Evolutionary conservation across 768 basidiomycete species (phyloP).

Genomic region (Mycena chlorophos): DNA sequence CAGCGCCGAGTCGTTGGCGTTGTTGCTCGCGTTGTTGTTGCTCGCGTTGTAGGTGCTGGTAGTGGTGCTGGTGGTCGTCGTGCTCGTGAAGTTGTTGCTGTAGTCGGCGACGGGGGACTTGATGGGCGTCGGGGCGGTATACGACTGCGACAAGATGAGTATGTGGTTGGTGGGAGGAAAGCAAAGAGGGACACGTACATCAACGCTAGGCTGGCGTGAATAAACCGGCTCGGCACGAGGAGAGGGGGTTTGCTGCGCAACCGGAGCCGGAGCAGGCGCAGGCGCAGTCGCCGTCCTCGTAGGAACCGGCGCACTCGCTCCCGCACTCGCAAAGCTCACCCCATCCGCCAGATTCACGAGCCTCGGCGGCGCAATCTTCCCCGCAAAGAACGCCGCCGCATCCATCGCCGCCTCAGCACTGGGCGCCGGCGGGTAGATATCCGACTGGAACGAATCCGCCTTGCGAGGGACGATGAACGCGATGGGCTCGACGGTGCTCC

Average conservation of each 20-base stretch:
- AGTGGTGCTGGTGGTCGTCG: neutral
- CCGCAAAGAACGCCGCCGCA: slow-evolving; percentile 84
- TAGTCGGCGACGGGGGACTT: neutral
- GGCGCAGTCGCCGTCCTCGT: slow-evolving; percentile 25
- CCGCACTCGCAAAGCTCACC: slow-evolving; percentile 32
- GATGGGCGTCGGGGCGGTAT: neutral
- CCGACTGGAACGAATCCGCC: slow-evolving; percentile 95
- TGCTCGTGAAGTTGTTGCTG: no score
- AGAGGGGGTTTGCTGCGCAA: slow-evolving; percentile 1
- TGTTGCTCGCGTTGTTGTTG: no score
- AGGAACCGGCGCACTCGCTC: slow-evolving; percentile 29
- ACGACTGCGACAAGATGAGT: neutral
- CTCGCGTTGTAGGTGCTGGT: no score
- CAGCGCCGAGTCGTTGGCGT: slow-evolving; percentile 25
- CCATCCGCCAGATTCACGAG: slow-evolving; percentile 80
- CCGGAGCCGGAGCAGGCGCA: slow-evolving; percentile 22
- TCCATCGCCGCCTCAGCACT: slow-evolving; percentile 77
- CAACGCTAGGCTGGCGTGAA: slow-evolving; percentile 24
- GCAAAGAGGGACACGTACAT: slow-evolving; percentile 30
- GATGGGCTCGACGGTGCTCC: slow-evolving; percentile 79
- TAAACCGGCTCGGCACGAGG: slow-evolving; percentile 15
- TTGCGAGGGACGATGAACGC: slow-evolving; percentile 77
- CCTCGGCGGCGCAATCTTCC: slow-evolving; percentile 77
- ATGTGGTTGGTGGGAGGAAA: slow-evolving; percentile 3
- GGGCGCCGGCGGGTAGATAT: slow-evolving; percentile 92